Conservation (phyloP, 257 asterid species). For the Rubia yunnanensis region DNA sequence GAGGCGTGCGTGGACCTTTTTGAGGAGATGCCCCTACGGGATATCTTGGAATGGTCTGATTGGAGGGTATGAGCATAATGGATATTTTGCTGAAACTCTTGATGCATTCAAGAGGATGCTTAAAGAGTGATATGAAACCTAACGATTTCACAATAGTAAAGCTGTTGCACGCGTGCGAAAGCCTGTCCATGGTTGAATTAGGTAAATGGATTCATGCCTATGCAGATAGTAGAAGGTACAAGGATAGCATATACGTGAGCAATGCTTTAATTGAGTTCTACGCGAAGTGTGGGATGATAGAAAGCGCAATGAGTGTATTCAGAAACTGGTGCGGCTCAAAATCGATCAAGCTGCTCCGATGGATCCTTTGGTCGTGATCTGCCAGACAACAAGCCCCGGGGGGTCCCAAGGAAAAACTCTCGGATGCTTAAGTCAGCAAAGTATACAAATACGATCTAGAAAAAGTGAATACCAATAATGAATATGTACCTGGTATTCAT, state of each 20-base stretch:
- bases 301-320: slow-evolving; percentile 43
- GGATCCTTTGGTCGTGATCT: too few relatives aligned
- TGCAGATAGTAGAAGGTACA: slow-evolving; percentile 38
- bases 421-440: too few relatives aligned
- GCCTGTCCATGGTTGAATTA: slow-evolving; percentile 59
- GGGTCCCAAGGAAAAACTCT: too few relatives aligned
- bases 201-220: slow-evolving; percentile 64
- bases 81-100: slow-evolving; percentile 38
- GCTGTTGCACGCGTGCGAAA: slow-evolving; percentile 63
- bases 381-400: too few relatives aligned
- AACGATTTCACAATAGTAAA: slow-evolving; percentile 65
- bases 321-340: slow-evolving; percentile 39
- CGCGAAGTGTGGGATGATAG: slow-evolving; percentile 72
- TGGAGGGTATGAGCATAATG: slow-evolving; percentile 57
- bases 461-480: too few relatives aligned
- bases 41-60: slow-evolving; percentile 76
- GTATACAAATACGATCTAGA: too few relatives aligned
- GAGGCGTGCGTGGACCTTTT: slow-evolving; percentile 55
- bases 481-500: too few relatives aligned
- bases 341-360: too few relatives aligned
- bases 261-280: slow-evolving; percentile 73
- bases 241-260: slow-evolving; percentile 46
- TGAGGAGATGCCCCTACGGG: slow-evolving; percentile 46
- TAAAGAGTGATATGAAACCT: slow-evolving; percentile 50
- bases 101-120: slow-evolving; percentile 53